phyloP scores from a whole-genome alignment of 1,284 basidiomycete genomes.

The Microbotryum scabiosae region DNA sequence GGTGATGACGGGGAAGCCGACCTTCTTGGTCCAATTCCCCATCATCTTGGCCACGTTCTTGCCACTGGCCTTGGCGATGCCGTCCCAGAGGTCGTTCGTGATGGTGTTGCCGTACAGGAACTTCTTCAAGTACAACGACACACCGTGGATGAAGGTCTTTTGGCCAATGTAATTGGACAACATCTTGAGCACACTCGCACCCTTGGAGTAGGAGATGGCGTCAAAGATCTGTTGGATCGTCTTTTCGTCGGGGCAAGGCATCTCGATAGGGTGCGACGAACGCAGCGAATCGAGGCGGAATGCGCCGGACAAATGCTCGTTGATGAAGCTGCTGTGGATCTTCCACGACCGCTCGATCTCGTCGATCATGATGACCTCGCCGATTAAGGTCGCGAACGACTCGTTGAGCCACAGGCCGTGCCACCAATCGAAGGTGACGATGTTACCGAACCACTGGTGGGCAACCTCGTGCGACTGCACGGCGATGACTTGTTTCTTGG shows the following conservation, averaged over 20 bases:
- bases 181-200: constrained; percentile 89
- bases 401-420: constrained; percentile 38
- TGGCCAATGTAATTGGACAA: constrained; percentile 79
- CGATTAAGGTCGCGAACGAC: constrained; percentile 71
- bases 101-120: constrained; percentile 74
- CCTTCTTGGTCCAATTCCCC: constrained; percentile 87
- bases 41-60: constrained; percentile 72
- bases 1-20: constrained; percentile 55
- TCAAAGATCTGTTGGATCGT: constrained; percentile 63
- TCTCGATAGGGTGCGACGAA: constrained; percentile 93
- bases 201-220: constrained; percentile 61
- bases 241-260: constrained; percentile 63
- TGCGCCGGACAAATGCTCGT: constrained; percentile 50
- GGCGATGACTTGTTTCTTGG: constrained; percentile 37
- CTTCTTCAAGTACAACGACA: constrained; percentile 75
- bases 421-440: constrained; percentile 30
- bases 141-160: constrained; percentile 50
- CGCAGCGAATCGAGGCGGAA: constrained; percentile 75
- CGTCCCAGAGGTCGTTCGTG: constrained; percentile 83
- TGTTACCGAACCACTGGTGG: constrained; percentile 29
- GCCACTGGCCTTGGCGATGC: constrained; percentile 70
- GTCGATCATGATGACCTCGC: constrained; percentile 83
- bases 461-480: constrained; percentile 42
- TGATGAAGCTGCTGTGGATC: constrained; percentile 48
- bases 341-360: constrained; percentile 50